Evolutionary conservation across 1,284 basidiomycete species (phyloP).

Genomic region (Ustilago shanxiensis): DNA sequence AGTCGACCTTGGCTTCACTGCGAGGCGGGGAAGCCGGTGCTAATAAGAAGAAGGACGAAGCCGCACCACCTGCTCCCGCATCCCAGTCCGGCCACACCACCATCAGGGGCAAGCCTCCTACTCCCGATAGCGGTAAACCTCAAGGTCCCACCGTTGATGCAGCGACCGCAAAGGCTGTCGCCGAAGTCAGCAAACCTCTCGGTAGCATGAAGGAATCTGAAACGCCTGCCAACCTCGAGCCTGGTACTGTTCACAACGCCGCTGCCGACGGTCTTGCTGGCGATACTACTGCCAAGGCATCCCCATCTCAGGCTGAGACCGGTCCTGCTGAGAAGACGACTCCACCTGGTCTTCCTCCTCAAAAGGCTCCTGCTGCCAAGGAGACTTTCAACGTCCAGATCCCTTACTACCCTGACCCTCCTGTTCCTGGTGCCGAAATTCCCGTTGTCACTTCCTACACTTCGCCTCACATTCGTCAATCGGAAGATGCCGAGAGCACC

Average conservation of each 20-base stretch:
- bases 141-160: slow-evolving; percentile 38
- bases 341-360: slow-evolving; percentile 57
- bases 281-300: slow-evolving; percentile 41
- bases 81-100: slow-evolving; percentile 26
- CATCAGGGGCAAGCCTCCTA: slow-evolving; percentile 29
- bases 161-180: slow-evolving; percentile 44
- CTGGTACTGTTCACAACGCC: slow-evolving; percentile 55
- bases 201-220: slow-evolving; percentile 52
- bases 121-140: slow-evolving; percentile 9
- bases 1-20: slow-evolving; percentile 60
- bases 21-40: slow-evolving; percentile 17
- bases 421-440: slow-evolving; percentile 49
- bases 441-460: slow-evolving; percentile 60
- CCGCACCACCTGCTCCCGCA: slow-evolving; percentile 33
- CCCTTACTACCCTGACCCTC: slow-evolving; percentile 57
- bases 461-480: slow-evolving; percentile 38
- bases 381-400: slow-evolving; percentile 63
- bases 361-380: slow-evolving; percentile 46
- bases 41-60: slow-evolving; percentile 16
- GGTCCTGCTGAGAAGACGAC: slow-evolving; percentile 46
- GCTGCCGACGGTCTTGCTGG: slow-evolving; percentile 47
- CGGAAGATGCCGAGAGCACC: slow-evolving; percentile 15
- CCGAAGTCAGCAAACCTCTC: slow-evolving; percentile 37
- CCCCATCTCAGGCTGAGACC: slow-evolving; percentile 32
- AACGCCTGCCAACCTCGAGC: slow-evolving; percentile 51